Percentiles rank a stretch among this genome's conserved stretches.
These are phyloP conservation scores for Cordyceps tenuipes DNA, from an alignment of 2,329 filamentous ascomycete species.

Conservation along the genomic window DNA sequence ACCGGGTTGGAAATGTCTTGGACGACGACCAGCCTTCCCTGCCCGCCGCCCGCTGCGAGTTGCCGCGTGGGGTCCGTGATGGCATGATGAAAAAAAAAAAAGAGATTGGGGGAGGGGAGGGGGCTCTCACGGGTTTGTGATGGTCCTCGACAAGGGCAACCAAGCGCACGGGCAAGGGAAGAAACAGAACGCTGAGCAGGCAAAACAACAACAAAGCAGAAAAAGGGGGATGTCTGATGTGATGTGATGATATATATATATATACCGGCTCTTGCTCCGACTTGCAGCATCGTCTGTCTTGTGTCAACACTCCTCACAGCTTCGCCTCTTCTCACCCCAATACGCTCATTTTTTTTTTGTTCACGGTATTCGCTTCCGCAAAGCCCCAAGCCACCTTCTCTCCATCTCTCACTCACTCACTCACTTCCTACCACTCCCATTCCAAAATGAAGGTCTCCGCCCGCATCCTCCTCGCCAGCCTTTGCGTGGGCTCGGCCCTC, in stretches of 20 bases:
- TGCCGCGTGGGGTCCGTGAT: background rate
- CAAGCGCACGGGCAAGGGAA: background rate
- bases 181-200: background rate
- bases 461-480: background rate
- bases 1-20: background rate
- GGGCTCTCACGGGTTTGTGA: background rate
- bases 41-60: background rate
- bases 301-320: background rate
- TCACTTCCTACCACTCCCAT: background rate
- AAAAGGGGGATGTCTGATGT: too few species aligned
- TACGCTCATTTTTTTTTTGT: too few species aligned
- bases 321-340: background rate
- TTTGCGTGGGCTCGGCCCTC: background rate
- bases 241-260: too few species aligned
- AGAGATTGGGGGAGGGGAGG: too few species aligned
- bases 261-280: background rate
- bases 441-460: slow-evolving; percentile 2
- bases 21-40: background rate
- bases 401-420: background rate
- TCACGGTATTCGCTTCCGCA: background rate
- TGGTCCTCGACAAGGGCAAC: background rate
- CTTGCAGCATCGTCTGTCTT: too few species aligned
- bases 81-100: background rate
- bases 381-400: background rate
- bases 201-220: too few species aligned